Evolutionary conservation across 2,329 filamentous ascomycete genomes (phyloP).

Genomic region (Botrytis paeoniae): DNA sequence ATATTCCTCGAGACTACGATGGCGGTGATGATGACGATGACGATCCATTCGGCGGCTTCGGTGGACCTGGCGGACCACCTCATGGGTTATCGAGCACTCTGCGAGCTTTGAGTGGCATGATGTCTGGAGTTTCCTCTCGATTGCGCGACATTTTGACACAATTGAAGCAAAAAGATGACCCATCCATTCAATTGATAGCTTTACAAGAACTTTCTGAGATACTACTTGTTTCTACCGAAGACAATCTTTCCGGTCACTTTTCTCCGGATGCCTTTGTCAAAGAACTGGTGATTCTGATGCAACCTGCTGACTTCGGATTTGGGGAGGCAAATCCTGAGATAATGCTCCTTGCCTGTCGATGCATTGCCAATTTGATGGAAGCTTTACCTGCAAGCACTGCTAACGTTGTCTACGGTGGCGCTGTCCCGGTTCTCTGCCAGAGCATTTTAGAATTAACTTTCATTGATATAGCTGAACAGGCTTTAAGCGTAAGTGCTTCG

Average conservation of each 20-base stretch:
- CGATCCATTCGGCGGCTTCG: slow-evolving; percentile 63
- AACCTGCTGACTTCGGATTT: slow-evolving; percentile 69
- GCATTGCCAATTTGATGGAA: slow-evolving; percentile 96
- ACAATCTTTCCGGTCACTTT: slow-evolving; percentile 93
- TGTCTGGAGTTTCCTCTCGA: slow-evolving; percentile 77
- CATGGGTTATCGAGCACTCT: slow-evolving; percentile 75
- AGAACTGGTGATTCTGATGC: slow-evolving; percentile 88
- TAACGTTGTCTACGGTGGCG: slow-evolving; percentile 95
- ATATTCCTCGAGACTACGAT: slow-evolving; percentile 50
- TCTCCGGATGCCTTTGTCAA: slow-evolving; percentile 93
- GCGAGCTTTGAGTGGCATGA: slow-evolving; percentile 84
- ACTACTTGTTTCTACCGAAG: slow-evolving; percentile 90
- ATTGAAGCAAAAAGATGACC: slow-evolving; percentile 79
- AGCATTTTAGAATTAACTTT: slow-evolving; percentile 95
- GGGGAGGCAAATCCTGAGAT: slow-evolving; percentile 95
- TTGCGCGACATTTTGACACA: slow-evolving; percentile 74
- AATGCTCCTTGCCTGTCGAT: slow-evolving; percentile 94
- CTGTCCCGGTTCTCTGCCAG: slow-evolving; percentile 89
- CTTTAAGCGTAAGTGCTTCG: slow-evolving; percentile 65
- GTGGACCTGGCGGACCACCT: slow-evolving; percentile 59
- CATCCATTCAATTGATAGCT: slow-evolving; percentile 84
- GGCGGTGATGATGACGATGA: slow-evolving; percentile 56
- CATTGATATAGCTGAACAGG: slow-evolving; percentile 96
- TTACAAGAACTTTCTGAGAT: slow-evolving; percentile 92
- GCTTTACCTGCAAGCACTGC: slow-evolving; percentile 87